Evolutionary conservation across 2,329 filamentous ascomycete species (phyloP).

Genomic region (Aspergillus thermomutatus): DNA sequence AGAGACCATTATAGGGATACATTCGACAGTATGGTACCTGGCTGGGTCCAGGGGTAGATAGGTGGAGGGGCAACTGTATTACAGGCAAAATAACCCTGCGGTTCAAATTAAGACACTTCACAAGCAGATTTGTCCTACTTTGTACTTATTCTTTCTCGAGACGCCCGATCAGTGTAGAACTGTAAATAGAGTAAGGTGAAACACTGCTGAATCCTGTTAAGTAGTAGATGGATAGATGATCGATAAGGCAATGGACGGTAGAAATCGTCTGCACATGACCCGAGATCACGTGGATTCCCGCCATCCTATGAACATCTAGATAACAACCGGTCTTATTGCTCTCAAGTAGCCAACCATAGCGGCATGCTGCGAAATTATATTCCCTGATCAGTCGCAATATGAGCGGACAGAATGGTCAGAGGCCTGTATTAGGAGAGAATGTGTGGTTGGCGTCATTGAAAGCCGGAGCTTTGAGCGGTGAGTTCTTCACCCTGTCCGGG

Average conservation of each 20-base stretch:
- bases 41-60: neutral
- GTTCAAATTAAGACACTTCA: neutral
- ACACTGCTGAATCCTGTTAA: neutral
- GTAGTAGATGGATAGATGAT: neutral
- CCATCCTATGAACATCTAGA: neutral
- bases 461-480: constrained; percentile 60
- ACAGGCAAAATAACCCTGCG: neutral
- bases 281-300: neutral
- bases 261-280: neutral
- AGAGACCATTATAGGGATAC: neutral
- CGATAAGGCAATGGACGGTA: neutral
- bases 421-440: constrained; percentile 16
- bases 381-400: constrained; percentile 21
- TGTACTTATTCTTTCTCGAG: neutral
- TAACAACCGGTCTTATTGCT: neutral
- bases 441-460: constrained; percentile 47
- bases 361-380: neutral
- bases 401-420: constrained; percentile 19
- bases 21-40: neutral
- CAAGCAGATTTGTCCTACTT: neutral
- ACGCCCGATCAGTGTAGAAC: neutral
- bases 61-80: neutral
- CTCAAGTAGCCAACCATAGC: neutral
- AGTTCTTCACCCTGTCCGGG: constrained; percentile 21
- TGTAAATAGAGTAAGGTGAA: neutral